A percentile compares a stretch with the other conserved stretches of the same genome.
Evolutionary conservation across 2,329 filamentous ascomycete genomes (phyloP).

Genomic region (Mollisiaceae sp.): DNA sequence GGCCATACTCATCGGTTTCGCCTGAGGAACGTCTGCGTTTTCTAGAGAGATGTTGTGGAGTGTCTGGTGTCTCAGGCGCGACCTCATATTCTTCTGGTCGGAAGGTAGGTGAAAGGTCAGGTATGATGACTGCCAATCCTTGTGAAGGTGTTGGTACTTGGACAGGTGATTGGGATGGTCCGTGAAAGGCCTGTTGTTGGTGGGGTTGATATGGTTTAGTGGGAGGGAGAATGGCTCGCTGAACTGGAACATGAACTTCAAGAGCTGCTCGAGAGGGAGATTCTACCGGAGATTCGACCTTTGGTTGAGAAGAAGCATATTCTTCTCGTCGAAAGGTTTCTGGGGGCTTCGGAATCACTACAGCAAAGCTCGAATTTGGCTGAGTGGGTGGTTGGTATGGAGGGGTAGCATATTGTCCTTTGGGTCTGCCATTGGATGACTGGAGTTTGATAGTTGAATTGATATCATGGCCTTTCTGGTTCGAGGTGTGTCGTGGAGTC

Average conservation of each 20-base stretch:
- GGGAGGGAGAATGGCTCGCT: slow-evolving; percentile 11
- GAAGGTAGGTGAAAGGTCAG: slow-evolving; percentile 33
- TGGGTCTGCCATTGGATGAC: slow-evolving; percentile 8
- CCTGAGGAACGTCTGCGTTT: slow-evolving; percentile 58
- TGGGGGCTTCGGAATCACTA: slow-evolving; percentile 38
- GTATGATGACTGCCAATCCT: slow-evolving; percentile 37
- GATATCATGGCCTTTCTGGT: slow-evolving; percentile 19
- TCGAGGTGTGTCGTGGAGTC: slow-evolving; percentile 14
- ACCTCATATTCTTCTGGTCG: slow-evolving; percentile 39
- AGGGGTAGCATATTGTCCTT: not conserved
- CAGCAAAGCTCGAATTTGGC: slow-evolving; percentile 44
- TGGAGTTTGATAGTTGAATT: slow-evolving; percentile 30
- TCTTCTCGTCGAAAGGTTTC: slow-evolving; percentile 32
- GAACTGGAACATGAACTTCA: slow-evolving; percentile 22
- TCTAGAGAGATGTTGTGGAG: slow-evolving; percentile 34
- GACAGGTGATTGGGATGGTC: not conserved
- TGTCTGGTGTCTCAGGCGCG: slow-evolving; percentile 38
- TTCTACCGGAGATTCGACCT: slow-evolving; percentile 1
- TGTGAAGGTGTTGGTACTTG: not conserved
- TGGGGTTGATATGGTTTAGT: slow-evolving; percentile 46
- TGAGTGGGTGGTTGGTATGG: slow-evolving; percentile 30
- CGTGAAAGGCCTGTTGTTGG: slow-evolving; percentile 3
- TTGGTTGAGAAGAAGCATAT: slow-evolving; percentile 39
- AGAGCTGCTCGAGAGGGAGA: not conserved
- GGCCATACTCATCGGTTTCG: slow-evolving; percentile 59